Evolutionary conservation across 2,329 filamentous ascomycete genomes (phyloP).

Genomic region (Blastomyces parvus): DNA sequence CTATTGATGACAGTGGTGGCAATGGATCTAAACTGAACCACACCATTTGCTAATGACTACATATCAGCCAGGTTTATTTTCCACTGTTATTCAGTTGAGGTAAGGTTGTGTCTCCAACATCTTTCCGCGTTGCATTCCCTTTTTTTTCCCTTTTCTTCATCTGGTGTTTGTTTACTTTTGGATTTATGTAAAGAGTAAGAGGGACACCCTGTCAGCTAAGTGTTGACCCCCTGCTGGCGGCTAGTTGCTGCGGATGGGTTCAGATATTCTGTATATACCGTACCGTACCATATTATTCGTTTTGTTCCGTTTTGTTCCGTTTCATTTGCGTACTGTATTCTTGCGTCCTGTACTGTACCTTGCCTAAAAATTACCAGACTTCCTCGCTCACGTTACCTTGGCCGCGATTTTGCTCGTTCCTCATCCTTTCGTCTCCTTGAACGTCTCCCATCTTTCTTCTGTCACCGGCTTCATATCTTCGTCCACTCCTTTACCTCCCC

Average conservation of each 20-base stretch:
- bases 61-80: too few relatives aligned
- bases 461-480: not conserved
- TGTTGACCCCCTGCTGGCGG: not conserved
- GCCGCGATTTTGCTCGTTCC: slow-evolving; percentile 14
- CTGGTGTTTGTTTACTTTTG: not conserved
- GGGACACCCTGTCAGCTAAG: not conserved
- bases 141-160: not conserved
- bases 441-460: slow-evolving; percentile 15
- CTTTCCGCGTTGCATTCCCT: not conserved
- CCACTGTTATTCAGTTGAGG: slow-evolving; percentile 1
- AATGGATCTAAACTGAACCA: not conserved
- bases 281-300: slow-evolving; percentile 6
- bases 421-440: slow-evolving; percentile 11
- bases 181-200: not conserved
- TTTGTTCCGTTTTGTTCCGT: not conserved
- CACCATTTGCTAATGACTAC: not conserved
- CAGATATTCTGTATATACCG: not conserved
- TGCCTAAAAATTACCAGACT: not conserved
- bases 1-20: not conserved
- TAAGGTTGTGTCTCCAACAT: not conserved
- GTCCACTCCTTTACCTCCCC: slow-evolving; percentile 12
- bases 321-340: not conserved
- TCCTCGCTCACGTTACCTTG: slow-evolving; percentile 5
- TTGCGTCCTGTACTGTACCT: not conserved
- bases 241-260: not conserved